A percentile compares a stretch with the other conserved stretches of the same genome.
These are phyloP conservation scores for Phanerochaete sordida DNA, from an alignment of 768 basidiomycete genomes.

Conservation along the genomic window DNA sequence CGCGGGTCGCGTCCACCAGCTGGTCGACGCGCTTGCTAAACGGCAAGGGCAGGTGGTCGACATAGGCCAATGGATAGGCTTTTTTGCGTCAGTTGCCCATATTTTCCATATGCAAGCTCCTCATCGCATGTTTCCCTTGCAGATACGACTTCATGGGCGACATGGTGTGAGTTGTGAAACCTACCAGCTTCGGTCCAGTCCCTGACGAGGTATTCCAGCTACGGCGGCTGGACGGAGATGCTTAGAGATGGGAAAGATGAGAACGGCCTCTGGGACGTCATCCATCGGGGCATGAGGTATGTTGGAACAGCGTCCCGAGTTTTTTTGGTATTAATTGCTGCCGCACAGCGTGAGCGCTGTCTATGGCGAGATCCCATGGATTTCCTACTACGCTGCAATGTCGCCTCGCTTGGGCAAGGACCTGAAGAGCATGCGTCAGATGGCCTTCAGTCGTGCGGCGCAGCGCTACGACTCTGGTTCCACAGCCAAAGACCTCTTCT, in stretches of 20 bases:
- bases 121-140: too few relatives aligned
- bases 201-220: conserved; percentile 20
- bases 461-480: conserved; percentile 19
- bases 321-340: neutral
- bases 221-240: conserved; percentile 35
- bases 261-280: conserved; percentile 26
- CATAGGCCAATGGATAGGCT: conserved; percentile 31
- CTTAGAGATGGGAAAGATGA: conserved; percentile 31
- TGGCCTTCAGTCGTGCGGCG: conserved; percentile 12
- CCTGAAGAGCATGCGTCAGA: conserved; percentile 17
- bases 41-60: conserved; percentile 27
- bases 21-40: neutral
- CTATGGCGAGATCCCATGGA: conserved; percentile 12
- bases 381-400: conserved; percentile 5
- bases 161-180: conserved; percentile 5
- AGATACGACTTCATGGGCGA: conserved; percentile 12
- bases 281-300: conserved; percentile 29
- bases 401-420: conserved; percentile 11
- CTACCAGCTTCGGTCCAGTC: too few relatives aligned
- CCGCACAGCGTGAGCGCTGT: neutral
- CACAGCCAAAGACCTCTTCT: conserved; percentile 32
- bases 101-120: neutral
- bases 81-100: conserved; percentile 28
- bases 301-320: neutral
- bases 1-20: conserved; percentile 22